These are phyloP conservation scores for Triticum turgidum DNA, from an alignment of 176 grass and related monocot genomes.

Conservation along the genomic window DNA sequence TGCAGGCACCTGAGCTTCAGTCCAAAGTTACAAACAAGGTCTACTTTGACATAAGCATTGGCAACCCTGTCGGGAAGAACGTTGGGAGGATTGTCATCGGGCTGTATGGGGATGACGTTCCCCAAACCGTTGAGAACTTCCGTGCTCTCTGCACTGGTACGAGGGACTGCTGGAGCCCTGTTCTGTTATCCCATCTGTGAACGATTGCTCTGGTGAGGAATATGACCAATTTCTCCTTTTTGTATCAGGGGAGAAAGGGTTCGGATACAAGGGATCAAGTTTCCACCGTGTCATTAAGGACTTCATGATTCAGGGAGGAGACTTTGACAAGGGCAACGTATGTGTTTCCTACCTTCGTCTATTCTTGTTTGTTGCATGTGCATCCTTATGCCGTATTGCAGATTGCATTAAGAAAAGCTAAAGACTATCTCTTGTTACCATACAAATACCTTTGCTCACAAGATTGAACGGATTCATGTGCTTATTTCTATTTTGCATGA, in stretches of 20 bases:
- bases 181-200: background rate
- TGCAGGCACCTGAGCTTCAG: slow-evolving; percentile 68
- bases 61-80: slow-evolving; percentile 56
- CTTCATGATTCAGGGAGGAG: slow-evolving; percentile 99
- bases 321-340: slow-evolving; percentile 97
- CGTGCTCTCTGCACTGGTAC: slow-evolving; percentile 86
- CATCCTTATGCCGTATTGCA: background rate
- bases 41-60: slow-evolving; percentile 95
- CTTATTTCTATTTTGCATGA: background rate
- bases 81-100: slow-evolving; percentile 90
- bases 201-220: background rate
- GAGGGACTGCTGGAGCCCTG: background rate
- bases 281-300: slow-evolving; percentile 94
- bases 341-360: background rate
- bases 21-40: slow-evolving; percentile 94
- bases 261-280: slow-evolving; percentile 82
- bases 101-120: slow-evolving; percentile 83
- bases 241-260: slow-evolving; percentile 79
- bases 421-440: background rate
- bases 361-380: background rate
- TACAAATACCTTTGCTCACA: slow-evolving; percentile 9
- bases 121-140: slow-evolving; percentile 86
- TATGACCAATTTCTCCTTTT: background rate
- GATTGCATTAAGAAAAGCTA: background rate
- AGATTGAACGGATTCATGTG: background rate